These are phyloP conservation scores for Rubus parviflorus DNA, from an alignment of 306 rosid species.

Conservation along the genomic window DNA sequence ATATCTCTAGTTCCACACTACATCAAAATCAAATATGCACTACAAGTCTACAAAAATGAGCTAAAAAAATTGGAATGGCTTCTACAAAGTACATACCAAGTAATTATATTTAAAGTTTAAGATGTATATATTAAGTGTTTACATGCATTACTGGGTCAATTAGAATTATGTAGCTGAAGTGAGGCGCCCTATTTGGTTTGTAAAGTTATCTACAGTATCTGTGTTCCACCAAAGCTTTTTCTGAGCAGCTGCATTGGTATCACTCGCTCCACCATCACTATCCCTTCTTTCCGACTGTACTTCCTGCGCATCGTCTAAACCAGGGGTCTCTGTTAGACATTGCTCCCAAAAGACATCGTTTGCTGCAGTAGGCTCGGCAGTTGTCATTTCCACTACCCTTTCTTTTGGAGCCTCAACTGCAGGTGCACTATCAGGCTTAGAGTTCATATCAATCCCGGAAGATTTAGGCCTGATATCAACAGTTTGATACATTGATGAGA, in stretches of 20 bases:
- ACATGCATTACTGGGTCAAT: background rate
- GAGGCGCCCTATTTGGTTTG: constrained; percentile 35
- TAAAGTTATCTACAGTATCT: constrained; percentile 21
- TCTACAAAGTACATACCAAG: constrained; percentile 11
- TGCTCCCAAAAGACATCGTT: constrained; percentile 46
- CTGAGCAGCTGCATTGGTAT: constrained; percentile 10
- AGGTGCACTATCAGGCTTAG: constrained; percentile 18
- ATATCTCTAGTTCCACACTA: background rate
- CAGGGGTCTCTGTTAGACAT: constrained; percentile 41
- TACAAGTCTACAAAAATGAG: constrained; percentile 4
- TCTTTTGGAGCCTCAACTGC: constrained; percentile 10
- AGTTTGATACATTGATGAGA: constrained; percentile 16
- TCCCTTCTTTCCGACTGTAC: constrained; percentile 13
- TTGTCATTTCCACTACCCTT: background rate
- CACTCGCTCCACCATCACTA: constrained; percentile 12
- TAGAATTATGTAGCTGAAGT: constrained; percentile 30
- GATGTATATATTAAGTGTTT: background rate
- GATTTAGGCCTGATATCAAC: constrained; percentile 20
- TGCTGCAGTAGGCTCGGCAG: constrained; percentile 7
- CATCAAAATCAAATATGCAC: constrained; percentile 6
- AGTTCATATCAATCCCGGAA: constrained; percentile 33
- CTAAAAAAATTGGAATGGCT: constrained; percentile 21
- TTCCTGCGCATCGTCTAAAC: constrained; percentile 17
- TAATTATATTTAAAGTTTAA: background rate
- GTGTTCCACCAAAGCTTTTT: constrained; percentile 28